A percentile compares a stretch with the other conserved stretches of the same genome.
phyloP scores from a whole-genome alignment of 129 eudicot species.

The Logfia minima region DNA sequence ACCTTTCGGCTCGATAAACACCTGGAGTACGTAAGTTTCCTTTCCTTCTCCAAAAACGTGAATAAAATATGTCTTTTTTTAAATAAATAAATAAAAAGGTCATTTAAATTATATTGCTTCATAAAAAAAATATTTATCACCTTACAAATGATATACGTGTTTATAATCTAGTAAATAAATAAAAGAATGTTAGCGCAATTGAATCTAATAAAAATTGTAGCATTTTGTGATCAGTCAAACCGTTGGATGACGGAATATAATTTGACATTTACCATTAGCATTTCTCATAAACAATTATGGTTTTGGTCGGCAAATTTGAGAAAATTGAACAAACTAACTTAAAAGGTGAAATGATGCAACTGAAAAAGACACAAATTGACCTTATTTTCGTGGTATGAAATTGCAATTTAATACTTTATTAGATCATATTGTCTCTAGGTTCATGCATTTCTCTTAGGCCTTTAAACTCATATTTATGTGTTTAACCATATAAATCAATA shows the following conservation, averaged over 20 bases:
- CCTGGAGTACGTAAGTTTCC: too few species aligned
- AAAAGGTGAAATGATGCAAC: not conserved
- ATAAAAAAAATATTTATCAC: too few species aligned
- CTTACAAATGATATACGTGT: too few species aligned
- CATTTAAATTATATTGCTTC: too few species aligned
- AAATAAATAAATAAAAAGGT: too few species aligned
- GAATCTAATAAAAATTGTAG: too few species aligned
- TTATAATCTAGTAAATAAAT: too few species aligned
- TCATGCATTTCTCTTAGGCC: not conserved
- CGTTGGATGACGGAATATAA: not conserved
- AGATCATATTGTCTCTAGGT: not conserved
- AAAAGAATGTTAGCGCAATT: not conserved
- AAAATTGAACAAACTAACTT: not conserved
- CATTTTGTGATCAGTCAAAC: not conserved
- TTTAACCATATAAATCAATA: not conserved
- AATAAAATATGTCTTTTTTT: too few species aligned
- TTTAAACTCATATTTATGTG: not conserved
- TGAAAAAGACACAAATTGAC: not conserved
- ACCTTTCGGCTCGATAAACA: too few species aligned
- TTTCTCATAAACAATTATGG: not conserved
- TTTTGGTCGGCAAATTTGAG: slow-evolving; percentile 4
- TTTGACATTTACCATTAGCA: not conserved
- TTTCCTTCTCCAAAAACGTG: not conserved
- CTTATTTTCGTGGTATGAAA: not conserved
- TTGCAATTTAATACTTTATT: not conserved